Evolutionary conservation across 768 basidiomycete genomes (phyloP), one percentile per base, ranked within the genome.

Genomic region (Terana coerulea): DNA sequence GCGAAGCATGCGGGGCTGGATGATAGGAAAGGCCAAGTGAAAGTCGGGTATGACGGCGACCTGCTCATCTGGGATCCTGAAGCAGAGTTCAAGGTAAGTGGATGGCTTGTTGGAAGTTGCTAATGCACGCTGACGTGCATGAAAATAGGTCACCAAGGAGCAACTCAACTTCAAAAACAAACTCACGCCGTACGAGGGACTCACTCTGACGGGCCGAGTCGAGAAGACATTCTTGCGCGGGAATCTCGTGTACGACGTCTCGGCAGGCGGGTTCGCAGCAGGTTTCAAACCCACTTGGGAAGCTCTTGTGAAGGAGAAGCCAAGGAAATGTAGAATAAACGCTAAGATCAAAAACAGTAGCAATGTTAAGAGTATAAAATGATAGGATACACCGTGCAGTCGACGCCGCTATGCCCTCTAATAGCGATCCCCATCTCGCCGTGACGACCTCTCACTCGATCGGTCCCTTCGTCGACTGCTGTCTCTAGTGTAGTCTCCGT

Each of bases 101-200:
- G 14, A n/a, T n/a, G n/a, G n/a, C n/a, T n/a, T n/a, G n/a, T n/a
- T n/a, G n/a, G n/a, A n/a, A n/a, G n/a, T n/a, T n/a, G n/a, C n/a
- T n/a, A n/a, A n/a, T n/a, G n/a, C n/a, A n/a, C n/a, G n/a, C n/a
- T n/a, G n/a, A n/a, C n/a, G n/a, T n/a, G n/a, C n/a, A n/a, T n/a
- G 40, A 11, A 15, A 11, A 1, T 53, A 94, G 91, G 87, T 94
- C 21, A 84, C 83, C 24, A 79, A 79, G 62, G 84, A 87, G 8
- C 62, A 68, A 11, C 73, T 98, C 11, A 76, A 84, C 47, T 98
- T 95, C 78, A 97, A 92, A 75, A 98, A 98, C 72, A 95, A 94
- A 68, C 62, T 97, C 17, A 90, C 91, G 3, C 90, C 95, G 2
- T 98, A 95, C 65, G 80, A 89, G 58, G 94, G 93, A 4, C 72